A percentile compares a stretch with the other conserved stretches of the same genome.
These are phyloP conservation scores for Clitocybe nebularis DNA, from an alignment of 1,284 basidiomycete species.

Conservation along the genomic window DNA sequence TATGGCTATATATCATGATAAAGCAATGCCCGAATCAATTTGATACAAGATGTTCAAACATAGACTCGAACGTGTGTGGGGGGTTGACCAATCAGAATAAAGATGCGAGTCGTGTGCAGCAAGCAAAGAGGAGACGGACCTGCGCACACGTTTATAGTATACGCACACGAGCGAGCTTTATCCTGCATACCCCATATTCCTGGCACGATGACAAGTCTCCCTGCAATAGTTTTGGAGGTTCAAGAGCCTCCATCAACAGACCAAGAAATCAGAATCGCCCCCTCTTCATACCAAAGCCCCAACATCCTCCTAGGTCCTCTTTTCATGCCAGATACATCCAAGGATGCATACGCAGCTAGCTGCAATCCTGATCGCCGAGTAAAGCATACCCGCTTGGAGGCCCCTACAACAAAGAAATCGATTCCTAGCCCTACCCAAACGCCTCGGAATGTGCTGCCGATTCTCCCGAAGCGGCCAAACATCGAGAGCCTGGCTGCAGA, in stretches of 20 bases:
- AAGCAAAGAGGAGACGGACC: no score
- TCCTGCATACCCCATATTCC: neutral
- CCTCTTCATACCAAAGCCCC: neutral
- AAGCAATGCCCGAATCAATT: no score
- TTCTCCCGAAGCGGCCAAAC: constrained; percentile 14
- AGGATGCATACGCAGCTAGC: constrained; percentile 40
- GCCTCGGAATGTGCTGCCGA: constrained; percentile 12
- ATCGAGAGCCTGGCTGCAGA: constrained; percentile 6
- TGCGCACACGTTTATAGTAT: constrained; percentile 4
- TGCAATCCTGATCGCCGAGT: constrained; percentile 57
- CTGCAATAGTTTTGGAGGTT: neutral
- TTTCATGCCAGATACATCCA: constrained; percentile 18
- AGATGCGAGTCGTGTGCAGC: constrained; percentile 5
- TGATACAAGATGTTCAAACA: neutral
- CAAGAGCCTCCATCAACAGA: neutral
- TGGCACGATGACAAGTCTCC: neutral
- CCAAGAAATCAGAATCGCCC: neutral
- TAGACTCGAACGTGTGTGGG: constrained; percentile 4
- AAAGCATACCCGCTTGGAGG: constrained; percentile 37
- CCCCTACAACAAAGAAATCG: constrained; percentile 2
- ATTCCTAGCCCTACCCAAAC: constrained; percentile 2
- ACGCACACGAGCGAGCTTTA: constrained; percentile 5
- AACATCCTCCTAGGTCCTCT: neutral
- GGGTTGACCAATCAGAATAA: constrained; percentile 2
- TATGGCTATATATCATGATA: no score